Conservation (phyloP, 2,329 filamentous ascomycete genomes). For the Talaromyces sp. region DNA sequence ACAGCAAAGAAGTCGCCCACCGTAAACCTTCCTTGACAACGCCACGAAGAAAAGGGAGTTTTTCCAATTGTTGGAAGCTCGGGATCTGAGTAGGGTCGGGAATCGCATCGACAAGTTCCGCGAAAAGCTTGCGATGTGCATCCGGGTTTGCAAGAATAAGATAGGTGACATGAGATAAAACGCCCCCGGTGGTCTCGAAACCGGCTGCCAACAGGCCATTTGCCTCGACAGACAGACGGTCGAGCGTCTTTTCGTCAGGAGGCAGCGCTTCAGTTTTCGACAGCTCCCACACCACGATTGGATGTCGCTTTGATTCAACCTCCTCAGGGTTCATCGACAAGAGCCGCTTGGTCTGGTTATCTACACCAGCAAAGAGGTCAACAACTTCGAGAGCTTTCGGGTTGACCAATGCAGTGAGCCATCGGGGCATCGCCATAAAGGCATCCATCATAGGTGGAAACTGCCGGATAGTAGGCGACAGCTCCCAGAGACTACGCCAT, state of each 20-base stretch:
- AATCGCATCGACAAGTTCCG: conserved; percentile 14
- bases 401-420: conserved; percentile 10
- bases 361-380: conserved; percentile 8
- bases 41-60: conserved; percentile 14
- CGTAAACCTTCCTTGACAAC: conserved; percentile 24
- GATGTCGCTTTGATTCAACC: conserved; percentile 6
- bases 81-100: conserved; percentile 6
- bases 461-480: conserved; percentile 10
- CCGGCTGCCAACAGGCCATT: conserved; percentile 22
- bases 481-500: conserved; percentile 9
- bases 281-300: conserved; percentile 7
- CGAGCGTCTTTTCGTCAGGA: conserved; percentile 16
- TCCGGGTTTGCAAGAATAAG: conserved; percentile 11
- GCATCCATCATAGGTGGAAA: conserved; percentile 9
- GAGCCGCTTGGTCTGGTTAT: conserved; percentile 5
- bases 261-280: conserved; percentile 9
- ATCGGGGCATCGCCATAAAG: conserved; percentile 11
- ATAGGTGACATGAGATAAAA: conserved; percentile 16
- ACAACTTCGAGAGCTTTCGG: conserved; percentile 10
- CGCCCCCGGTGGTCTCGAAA: conserved; percentile 20
- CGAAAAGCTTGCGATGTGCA: conserved; percentile 12
- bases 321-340: not conserved
- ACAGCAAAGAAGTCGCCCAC: not conserved
- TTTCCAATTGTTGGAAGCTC: conserved; percentile 6
- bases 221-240: conserved; percentile 24